A percentile compares a stretch with the other conserved stretches of the same genome.
Conservation (phyloP, 2,329 filamentous ascomycete species). For the Gnomoniopsis sp. region DNA sequence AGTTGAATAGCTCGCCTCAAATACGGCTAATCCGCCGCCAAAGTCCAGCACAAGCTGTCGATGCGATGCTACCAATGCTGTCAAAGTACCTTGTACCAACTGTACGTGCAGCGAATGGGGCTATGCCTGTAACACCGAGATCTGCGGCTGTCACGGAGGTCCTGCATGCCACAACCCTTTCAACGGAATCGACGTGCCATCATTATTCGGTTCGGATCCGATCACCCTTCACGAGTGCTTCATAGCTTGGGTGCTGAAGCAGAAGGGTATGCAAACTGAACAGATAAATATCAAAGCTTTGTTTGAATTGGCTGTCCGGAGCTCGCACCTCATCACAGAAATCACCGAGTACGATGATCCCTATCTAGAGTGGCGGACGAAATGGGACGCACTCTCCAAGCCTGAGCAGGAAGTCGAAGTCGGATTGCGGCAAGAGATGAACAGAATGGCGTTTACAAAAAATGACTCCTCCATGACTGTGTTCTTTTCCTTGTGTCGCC, state of each 20-base stretch:
- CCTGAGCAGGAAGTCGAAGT: background rate
- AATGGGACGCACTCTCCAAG: conserved; percentile 7
- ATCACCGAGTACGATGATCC: background rate
- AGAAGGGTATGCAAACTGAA: background rate
- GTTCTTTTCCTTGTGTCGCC: conserved; percentile 11
- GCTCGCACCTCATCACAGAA: background rate
- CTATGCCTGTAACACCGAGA: background rate
- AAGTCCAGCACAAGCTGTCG: background rate
- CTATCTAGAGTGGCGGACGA: conserved; percentile 7
- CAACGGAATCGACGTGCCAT: background rate
- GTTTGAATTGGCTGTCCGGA: background rate
- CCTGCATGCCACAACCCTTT: conserved; percentile 2
- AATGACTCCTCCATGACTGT: background rate
- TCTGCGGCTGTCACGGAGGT: conserved; percentile 7
- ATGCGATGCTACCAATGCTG: background rate
- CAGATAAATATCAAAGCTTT: background rate
- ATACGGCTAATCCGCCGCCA: background rate
- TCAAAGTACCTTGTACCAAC: background rate
- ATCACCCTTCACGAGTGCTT: conserved; percentile 11
- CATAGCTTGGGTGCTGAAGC: conserved; percentile 3
- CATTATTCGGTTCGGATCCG: conserved; percentile 8
- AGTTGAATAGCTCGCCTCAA: background rate
- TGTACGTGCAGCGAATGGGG: conserved; percentile 9
- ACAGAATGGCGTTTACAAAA: conserved; percentile 6
- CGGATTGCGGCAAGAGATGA: conserved; percentile 12